Conservation (phyloP, 2,329 filamentous ascomycete genomes). For the Sordariomycetes sp. region DNA sequence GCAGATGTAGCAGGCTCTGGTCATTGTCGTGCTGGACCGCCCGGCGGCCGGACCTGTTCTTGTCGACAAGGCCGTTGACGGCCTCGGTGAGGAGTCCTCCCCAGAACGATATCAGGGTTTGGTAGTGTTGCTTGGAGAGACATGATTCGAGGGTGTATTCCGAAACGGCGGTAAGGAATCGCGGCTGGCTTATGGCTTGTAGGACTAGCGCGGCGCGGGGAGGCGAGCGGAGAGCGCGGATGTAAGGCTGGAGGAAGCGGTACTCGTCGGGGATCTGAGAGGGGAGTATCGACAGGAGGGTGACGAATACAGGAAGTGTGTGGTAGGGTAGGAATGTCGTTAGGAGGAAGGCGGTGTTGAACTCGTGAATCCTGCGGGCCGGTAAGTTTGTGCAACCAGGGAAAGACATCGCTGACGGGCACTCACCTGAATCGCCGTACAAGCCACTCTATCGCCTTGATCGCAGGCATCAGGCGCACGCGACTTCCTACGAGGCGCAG, state of each 20-base stretch:
- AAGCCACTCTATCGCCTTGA: conserved; percentile 92
- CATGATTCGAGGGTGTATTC: conserved; percentile 68
- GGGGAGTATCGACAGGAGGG: conserved; percentile 79
- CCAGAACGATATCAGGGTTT: conserved; percentile 80
- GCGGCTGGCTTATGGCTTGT: conserved; percentile 66
- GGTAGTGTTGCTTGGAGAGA: conserved; percentile 60
- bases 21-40: conserved; percentile 71
- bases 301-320: conserved; percentile 72
- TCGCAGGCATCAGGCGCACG: conserved; percentile 72
- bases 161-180: conserved; percentile 69
- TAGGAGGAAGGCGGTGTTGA: conserved; percentile 69
- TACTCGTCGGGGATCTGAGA: conserved; percentile 63
- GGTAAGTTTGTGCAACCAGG: not conserved
- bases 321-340: conserved; percentile 91
- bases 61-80: conserved; percentile 71
- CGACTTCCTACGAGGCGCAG: conserved; percentile 68
- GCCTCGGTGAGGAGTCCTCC: conserved; percentile 79
- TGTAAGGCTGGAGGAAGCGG: conserved; percentile 79
- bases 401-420: conserved; percentile 3
- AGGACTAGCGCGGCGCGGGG: conserved; percentile 77
- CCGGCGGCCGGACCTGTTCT: conserved; percentile 62
- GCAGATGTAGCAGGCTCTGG: conserved; percentile 60
- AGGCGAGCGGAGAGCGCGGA: conserved; percentile 63
- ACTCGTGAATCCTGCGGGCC: conserved; percentile 66
- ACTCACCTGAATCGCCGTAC: conserved; percentile 76